These are phyloP conservation scores for Penicillium brasilianum DNA, from an alignment of 2,329 filamentous ascomycete species.

Conservation along the genomic window DNA sequence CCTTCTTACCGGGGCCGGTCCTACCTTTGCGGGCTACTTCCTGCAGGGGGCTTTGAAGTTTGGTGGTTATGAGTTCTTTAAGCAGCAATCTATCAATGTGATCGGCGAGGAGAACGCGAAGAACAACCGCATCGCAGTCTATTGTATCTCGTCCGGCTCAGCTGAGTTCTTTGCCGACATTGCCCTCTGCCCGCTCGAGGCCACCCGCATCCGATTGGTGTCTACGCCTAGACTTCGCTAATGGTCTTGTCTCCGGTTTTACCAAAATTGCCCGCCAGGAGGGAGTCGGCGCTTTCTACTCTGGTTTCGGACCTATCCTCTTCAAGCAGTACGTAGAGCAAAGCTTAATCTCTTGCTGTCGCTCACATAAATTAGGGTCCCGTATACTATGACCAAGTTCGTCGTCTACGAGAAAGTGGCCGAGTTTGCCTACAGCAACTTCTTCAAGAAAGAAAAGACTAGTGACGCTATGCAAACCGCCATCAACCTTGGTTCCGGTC, in stretches of 20 bases:
- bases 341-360: conserved; percentile 3
- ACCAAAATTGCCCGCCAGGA: too few relatives aligned
- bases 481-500: conserved; percentile 83
- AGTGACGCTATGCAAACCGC: conserved; percentile 73
- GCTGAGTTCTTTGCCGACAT: conserved; percentile 69
- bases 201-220: conserved; percentile 90
- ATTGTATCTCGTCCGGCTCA: conserved; percentile 68
- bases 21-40: conserved; percentile 89
- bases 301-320: conserved; percentile 84
- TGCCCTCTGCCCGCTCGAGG: conserved; percentile 86
- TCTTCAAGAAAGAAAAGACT: too few relatives aligned
- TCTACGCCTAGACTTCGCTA: conserved; percentile 85
- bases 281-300: conserved; percentile 86
- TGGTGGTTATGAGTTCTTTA: conserved; percentile 95
- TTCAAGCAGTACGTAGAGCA: conserved; percentile 77
- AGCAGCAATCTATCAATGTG: conserved; percentile 83
- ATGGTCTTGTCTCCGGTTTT: conserved; percentile 78
- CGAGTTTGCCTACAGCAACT: conserved; percentile 71
- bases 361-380: too few relatives aligned
- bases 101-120: conserved; percentile 78
- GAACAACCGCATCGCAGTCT: conserved; percentile 80
- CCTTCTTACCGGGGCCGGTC: conserved; percentile 82
- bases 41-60: conserved; percentile 93
- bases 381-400: conserved; percentile 95
- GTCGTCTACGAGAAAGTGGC: conserved; percentile 90